phyloP scores from a whole-genome alignment of 805 yeast species.

The Saccharomycodes ludwigii region DNA sequence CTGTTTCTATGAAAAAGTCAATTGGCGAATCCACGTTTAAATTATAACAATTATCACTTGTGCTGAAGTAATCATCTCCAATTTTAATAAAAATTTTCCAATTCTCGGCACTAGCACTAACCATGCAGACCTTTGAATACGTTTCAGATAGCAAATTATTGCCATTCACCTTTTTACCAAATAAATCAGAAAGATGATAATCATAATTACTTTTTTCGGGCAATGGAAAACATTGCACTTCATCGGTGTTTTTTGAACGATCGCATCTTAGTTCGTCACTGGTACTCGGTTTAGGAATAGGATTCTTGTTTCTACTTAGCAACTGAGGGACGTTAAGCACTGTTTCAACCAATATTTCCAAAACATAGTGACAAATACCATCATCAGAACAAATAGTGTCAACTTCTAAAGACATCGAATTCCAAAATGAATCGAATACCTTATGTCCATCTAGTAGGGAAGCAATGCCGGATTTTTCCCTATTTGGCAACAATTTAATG shows the following conservation, averaged over 20 bases:
- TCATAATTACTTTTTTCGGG: constrained; percentile 33
- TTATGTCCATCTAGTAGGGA: constrained; percentile 82
- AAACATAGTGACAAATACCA: constrained; percentile 32
- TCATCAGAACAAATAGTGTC: constrained; percentile 36
- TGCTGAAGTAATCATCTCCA: constrained; percentile 19
- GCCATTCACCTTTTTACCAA: constrained; percentile 58
- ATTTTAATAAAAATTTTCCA: constrained; percentile 35
- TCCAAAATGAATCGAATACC: constrained; percentile 88
- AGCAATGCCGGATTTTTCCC: constrained; percentile 81
- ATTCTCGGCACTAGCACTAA: constrained; percentile 29
- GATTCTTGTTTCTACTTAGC: constrained; percentile 46
- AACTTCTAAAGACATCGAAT: constrained; percentile 80
- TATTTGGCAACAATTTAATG: constrained; percentile 77
- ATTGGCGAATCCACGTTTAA: constrained; percentile 15
- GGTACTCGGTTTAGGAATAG: constrained; percentile 71
- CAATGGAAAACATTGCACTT: constrained; percentile 70
- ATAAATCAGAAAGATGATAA: constrained; percentile 51
- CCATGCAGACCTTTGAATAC: constrained; percentile 28
- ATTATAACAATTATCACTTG: constrained; percentile 27
- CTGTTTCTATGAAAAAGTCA: constrained; percentile 26
- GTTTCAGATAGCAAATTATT: constrained; percentile 43
- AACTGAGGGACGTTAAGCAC: constrained; percentile 62
- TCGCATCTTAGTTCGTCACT: constrained; percentile 71
- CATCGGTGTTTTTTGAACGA: constrained; percentile 39
- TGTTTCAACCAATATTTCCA: constrained; percentile 58